phyloP scores from a whole-genome alignment of 2,329 filamentous ascomycete species.

The Erysiphe neolycopersici region DNA sequence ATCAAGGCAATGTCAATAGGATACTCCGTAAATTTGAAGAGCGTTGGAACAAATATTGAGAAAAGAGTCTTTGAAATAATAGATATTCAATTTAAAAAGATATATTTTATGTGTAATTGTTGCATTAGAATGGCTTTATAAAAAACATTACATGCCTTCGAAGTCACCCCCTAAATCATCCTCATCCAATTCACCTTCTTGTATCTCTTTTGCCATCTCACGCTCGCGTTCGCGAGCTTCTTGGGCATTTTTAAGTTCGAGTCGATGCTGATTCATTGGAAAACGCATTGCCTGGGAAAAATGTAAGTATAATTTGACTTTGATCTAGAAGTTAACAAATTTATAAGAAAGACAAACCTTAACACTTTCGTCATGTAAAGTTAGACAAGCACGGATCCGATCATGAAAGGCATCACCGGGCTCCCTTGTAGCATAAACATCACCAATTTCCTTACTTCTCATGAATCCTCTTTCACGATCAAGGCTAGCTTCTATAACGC shows the following conservation, averaged over 20 bases:
- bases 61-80: too few species aligned
- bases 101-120: too few species aligned
- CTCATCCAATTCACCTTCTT: slow-evolving; percentile 89
- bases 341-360: slow-evolving; percentile 35
- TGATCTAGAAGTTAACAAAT: not conserved
- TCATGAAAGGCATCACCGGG: slow-evolving; percentile 95
- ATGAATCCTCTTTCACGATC: slow-evolving; percentile 91
- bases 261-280: slow-evolving; percentile 94
- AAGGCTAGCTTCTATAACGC: slow-evolving; percentile 83
- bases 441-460: slow-evolving; percentile 92
- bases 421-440: slow-evolving; percentile 88
- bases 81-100: too few species aligned
- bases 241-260: slow-evolving; percentile 94
- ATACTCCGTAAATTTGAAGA: too few species aligned
- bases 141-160: slow-evolving; percentile 49
- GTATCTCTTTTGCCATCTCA: slow-evolving; percentile 95
- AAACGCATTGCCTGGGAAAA: slow-evolving; percentile 67
- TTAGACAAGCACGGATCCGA: slow-evolving; percentile 73
- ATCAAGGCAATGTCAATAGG: too few species aligned
- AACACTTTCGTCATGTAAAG: slow-evolving; percentile 88
- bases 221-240: slow-evolving; percentile 92
- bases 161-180: slow-evolving; percentile 91
- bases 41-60: too few species aligned
- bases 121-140: too few species aligned
- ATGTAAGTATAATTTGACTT: not conserved